A percentile compares a stretch with the other conserved stretches of the same genome.
Evolutionary conservation across 805 yeast genomes (phyloP).

Genomic region (Barnettozyma siamensis): DNA sequence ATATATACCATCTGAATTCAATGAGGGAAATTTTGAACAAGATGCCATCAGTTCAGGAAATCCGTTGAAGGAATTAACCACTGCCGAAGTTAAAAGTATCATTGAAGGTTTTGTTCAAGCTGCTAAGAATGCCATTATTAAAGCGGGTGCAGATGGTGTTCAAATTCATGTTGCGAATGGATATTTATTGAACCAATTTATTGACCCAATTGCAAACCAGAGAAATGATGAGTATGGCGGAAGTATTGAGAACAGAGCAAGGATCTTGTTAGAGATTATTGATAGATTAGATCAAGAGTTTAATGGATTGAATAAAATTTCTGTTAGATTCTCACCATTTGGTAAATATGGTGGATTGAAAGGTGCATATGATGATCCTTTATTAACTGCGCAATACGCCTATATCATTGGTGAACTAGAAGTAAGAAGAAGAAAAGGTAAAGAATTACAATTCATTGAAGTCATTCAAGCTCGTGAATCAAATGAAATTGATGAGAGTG

Average conservation of each 20-base stretch:
- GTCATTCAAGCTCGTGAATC: neutral
- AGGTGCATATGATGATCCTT: constrained; percentile 25
- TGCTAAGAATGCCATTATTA: constrained; percentile 31
- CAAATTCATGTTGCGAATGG: constrained; percentile 69
- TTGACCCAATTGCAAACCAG: constrained; percentile 39
- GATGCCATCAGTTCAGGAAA: constrained; percentile 28
- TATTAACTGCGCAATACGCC: constrained; percentile 32
- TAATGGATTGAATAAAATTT: constrained; percentile 6
- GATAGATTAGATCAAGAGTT: constrained; percentile 5
- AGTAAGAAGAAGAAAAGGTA: neutral
- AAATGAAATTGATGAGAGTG: neutral
- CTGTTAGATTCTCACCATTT: constrained; percentile 21
- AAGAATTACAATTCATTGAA: neutral
- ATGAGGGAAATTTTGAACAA: constrained; percentile 23
- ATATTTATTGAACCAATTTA: constrained; percentile 50
- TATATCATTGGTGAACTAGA: constrained; percentile 24
- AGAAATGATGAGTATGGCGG: constrained; percentile 52
- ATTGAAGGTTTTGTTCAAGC: constrained; percentile 36
- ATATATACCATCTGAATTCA: too few relatives aligned
- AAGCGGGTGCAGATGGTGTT: constrained; percentile 46
- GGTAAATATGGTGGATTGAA: constrained; percentile 23
- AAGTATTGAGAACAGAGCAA: constrained; percentile 41
- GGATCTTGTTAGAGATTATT: constrained; percentile 37
- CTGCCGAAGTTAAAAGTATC: constrained; percentile 31
- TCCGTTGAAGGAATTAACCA: constrained; percentile 18